Evolutionary conservation across 257 asterid species (phyloP), one percentile per base, ranked within the genome.

Genomic region (Solanum appendiculatum): DNA sequence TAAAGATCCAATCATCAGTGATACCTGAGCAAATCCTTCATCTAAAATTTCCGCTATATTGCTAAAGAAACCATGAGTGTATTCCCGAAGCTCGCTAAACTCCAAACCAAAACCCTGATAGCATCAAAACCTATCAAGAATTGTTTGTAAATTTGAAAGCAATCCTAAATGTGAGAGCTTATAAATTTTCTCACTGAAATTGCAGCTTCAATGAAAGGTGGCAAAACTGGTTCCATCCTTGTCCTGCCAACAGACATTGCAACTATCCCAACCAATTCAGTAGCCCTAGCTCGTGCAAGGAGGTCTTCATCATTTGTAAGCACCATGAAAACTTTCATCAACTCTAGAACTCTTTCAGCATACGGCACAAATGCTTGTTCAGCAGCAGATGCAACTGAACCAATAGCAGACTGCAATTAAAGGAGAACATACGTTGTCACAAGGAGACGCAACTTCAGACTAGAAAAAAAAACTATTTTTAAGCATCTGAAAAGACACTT

Each of bases 351-450:
- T 92, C 93, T 94, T 88, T 97, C 98, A 82, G 99, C 98, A 89
- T 94, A 96, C 77, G 98, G 98, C 87, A 96, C 77, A 90, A 97
- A 97, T 82, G 98, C 97, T 89, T 97, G 93, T 86, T 97, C 99
- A 60, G 99, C 95, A 90, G 99, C 99, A 88, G 99, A 91, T 88
- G 99, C 99, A 89, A 97, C 98, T 87, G 99, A 97, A 81, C 99
- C 99, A 58, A 97, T 96, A 83, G 99, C 99, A 90, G 99, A 97
- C 99, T 97, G 90, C 89, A 92, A 90, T 83, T 87, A 72, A 89
- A 56, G 56, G 84, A 46, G 66, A 80, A 70, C 90, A 89, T 70
- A 60, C 87, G 27, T 70, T 63, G 54, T 89, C 86, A 81, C 44
- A 89, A 84, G 88, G 89, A 81, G 80, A 40, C 46, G 58, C 87